Percentiles rank a stretch among this genome's conserved stretches.
Evolutionary conservation across 148 eudicot genomes (phyloP).

Genomic region (Rhododendron kiyosumense): DNA sequence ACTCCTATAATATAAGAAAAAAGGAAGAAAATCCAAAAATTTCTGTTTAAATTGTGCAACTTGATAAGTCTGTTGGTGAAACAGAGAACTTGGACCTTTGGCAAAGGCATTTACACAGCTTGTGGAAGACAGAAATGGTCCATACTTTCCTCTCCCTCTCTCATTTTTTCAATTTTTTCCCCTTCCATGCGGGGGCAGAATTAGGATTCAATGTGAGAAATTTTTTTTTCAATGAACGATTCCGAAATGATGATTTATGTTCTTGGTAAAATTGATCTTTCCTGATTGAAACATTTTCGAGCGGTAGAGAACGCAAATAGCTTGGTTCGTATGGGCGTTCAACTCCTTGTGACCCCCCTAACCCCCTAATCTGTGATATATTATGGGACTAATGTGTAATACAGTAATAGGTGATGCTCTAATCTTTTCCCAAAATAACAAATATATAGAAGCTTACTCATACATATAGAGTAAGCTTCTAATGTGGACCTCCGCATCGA

Average conservation of each 20-base stretch:
- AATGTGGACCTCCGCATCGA: too few relatives aligned
- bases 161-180: not conserved
- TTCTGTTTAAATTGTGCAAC: constrained; percentile 24
- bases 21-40: constrained; percentile 12
- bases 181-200: not conserved
- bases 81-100: constrained; percentile 46
- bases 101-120: constrained; percentile 22
- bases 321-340: not conserved
- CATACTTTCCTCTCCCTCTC: constrained; percentile 27
- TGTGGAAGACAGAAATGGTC: constrained; percentile 36
- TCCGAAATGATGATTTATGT: not conserved
- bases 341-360: not conserved
- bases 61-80: constrained; percentile 27
- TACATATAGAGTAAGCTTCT: too few relatives aligned
- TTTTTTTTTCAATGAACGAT: not conserved
- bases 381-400: too few relatives aligned
- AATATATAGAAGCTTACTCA: too few relatives aligned
- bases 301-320: not conserved
- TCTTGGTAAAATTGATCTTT: not conserved
- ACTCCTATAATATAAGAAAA: not conserved
- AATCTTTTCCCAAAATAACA: too few relatives aligned
- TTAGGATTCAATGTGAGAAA: not conserved
- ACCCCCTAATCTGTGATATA: too few relatives aligned
- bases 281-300: not conserved
- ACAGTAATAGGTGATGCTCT: too few relatives aligned